Evolutionary conservation across 352 stramenopile genomes (phyloP).

Genomic region (Halophytophthora polymorphica): DNA sequence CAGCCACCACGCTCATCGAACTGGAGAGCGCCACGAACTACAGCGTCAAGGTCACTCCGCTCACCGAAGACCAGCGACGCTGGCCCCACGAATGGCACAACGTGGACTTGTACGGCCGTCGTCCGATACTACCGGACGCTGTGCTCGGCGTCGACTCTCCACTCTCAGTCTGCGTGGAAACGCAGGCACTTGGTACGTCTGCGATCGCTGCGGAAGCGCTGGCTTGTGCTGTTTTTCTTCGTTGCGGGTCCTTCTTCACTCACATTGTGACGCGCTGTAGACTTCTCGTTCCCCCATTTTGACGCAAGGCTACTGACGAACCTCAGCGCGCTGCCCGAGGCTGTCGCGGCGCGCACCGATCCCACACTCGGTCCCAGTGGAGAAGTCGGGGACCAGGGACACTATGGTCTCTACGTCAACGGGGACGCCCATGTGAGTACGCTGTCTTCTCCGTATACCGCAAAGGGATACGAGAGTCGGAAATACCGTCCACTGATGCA

Average conservation of each 20-base stretch:
- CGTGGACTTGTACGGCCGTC: conserved; percentile 88
- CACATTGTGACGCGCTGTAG: conserved; percentile 20
- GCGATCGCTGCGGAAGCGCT: neutral
- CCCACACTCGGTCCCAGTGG: conserved; percentile 78
- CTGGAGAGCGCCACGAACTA: conserved; percentile 63
- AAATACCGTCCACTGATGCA: too few species aligned
- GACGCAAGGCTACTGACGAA: conserved; percentile 70
- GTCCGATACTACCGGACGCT: conserved; percentile 38
- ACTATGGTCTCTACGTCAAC: conserved; percentile 89
- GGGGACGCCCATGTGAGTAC: conserved; percentile 69
- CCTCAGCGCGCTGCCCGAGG: conserved; percentile 39
- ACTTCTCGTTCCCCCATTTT: conserved; percentile 83
- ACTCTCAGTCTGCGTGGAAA: conserved; percentile 44
- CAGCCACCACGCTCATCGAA: conserved; percentile 83
- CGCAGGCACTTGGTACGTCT: conserved; percentile 40
- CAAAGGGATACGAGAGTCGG: neutral
- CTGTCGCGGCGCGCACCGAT: conserved; percentile 23
- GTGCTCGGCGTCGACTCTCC: conserved; percentile 50
- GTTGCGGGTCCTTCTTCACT: neutral
- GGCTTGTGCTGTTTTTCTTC: neutral
- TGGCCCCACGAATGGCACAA: conserved; percentile 37
- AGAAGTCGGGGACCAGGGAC: conserved; percentile 85
- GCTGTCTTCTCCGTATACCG: neutral
- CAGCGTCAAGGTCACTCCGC: conserved; percentile 68
- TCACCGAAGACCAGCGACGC: conserved; percentile 65